Base-by-base conservation (phyloP, 2,329 filamentous ascomycete genomes). In the Fusarium liriodendri region DNA sequence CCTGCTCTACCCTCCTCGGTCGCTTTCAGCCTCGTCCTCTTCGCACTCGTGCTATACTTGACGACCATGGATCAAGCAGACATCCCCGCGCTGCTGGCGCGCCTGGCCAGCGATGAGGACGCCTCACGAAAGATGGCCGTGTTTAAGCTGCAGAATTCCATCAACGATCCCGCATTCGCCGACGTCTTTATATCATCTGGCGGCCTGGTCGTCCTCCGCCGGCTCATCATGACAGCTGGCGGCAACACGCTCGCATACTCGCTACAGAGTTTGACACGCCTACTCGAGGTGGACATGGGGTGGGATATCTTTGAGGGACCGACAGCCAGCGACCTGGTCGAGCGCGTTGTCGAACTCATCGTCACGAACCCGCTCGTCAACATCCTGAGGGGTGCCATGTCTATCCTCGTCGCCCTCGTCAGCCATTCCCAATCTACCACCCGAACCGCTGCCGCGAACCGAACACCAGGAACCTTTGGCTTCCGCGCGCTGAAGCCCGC, bases 221-320 rank as follows among this genome's bases (percentile, higher is more conserved):
- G 94, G 66, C 88, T 98, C 63, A 95, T 97, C 73, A 91, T 98
- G 87, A 90, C 91, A 74, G 92, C 95, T 33, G 94, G 90, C 66
- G 97, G 97, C 67, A 99, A 99, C 83, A 98, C 97, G 1, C 88
- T 99, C 80, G 97, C 97, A 70, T 99, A 99, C 84, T 94, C 95
- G 71, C 87, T 99, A 69, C 96, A 97, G 76, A 97, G 94, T 78
- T 89, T 98, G 78, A 94, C 92, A 66, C 90, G 95, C 66, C 85
- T 99, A 69, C 87, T 99, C 71, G 97, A 99, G 84, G 93, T 98
- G 42, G 97, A 98, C 84, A 98, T 98, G 89, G 97, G 97, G 68
- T 99, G 97, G 97, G 95, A 98, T 73, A 91, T 93, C 70, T 94
- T 95, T 78, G 91, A 94, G 78, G 87, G 88, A 2, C 83, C 88